Evolutionary conservation across 2,329 filamentous ascomycete species (phyloP).

Genomic region (Arthrobotrys megalospora): DNA sequence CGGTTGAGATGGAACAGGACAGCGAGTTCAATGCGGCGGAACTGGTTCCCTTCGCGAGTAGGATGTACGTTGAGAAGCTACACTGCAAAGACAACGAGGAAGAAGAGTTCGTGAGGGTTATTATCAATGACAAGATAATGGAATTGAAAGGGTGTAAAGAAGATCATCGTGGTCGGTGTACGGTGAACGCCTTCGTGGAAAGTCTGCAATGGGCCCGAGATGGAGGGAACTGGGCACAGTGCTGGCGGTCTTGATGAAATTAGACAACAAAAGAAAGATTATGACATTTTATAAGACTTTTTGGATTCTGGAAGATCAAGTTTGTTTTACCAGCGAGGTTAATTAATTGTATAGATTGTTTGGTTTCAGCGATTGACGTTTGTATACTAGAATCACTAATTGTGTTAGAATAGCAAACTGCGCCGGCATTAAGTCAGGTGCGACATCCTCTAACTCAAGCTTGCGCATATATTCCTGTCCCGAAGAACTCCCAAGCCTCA

Average conservation of each 20-base stretch:
- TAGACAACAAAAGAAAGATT: background rate
- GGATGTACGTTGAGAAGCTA: conserved; percentile 92
- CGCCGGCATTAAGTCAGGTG: too few species aligned
- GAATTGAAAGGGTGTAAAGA: conserved; percentile 79
- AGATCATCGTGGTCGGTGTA: conserved; percentile 80
- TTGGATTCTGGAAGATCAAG: too few species aligned
- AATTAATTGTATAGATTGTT: too few species aligned
- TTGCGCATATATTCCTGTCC: too few species aligned
- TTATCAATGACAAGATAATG: conserved; percentile 88
- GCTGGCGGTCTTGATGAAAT: conserved; percentile 66
- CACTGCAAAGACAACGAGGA: conserved; percentile 71
- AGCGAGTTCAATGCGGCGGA: conserved; percentile 82
- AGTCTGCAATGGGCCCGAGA: conserved; percentile 80
- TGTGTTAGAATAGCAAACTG: too few species aligned
- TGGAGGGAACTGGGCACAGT: conserved; percentile 82
- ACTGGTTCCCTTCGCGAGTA: conserved; percentile 84
- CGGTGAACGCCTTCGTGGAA: conserved; percentile 78
- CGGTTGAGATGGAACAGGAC: conserved; percentile 69
- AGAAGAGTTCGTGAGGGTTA: conserved; percentile 81
- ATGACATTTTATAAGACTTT: background rate
- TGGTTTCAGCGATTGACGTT: too few species aligned
- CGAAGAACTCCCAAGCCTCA: too few species aligned
- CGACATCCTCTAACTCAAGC: too few species aligned
- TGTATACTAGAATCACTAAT: too few species aligned
- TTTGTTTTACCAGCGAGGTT: background rate